Conservation (phyloP, 345 rosid species). For the Bruguiera gymnorhiza region DNA sequence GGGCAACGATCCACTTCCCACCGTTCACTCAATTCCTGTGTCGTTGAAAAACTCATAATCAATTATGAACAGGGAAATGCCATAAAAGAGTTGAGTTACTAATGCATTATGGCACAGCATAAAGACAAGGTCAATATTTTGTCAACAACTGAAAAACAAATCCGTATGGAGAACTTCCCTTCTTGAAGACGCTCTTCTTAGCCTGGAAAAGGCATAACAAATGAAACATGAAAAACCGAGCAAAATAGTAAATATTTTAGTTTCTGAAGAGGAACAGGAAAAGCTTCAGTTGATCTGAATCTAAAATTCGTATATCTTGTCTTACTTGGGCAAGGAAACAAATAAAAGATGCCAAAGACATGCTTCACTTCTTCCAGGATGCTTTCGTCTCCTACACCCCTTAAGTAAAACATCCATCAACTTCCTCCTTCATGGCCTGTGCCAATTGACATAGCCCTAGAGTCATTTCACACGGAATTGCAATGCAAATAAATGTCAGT, state of each 20-base stretch:
- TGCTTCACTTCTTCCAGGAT: conserved; percentile 64
- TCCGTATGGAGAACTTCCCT: no score
- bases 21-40: conserved; percentile 76
- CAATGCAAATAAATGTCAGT: conserved; percentile 1
- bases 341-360: conserved; percentile 63
- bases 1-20: conserved; percentile 88
- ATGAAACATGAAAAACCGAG: no score
- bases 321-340: no score
- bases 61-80: conserved; percentile 7
- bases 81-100: neutral
- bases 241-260: no score
- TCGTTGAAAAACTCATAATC: conserved; percentile 14
- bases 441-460: conserved; percentile 48
- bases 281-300: no score
- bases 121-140: neutral
- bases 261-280: no score
- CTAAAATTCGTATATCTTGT: no score
- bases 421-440: conserved; percentile 59
- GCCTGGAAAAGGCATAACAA: no score
- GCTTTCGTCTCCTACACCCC: conserved; percentile 53
- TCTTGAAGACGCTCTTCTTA: no score
- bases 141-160: neutral
- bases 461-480: conserved; percentile 23
- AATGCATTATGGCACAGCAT: no score
- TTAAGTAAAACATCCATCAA: conserved; percentile 45